phyloP scores from a whole-genome alignment of 108 stramenopile genomes.

The Skeletonema marinoi region DNA sequence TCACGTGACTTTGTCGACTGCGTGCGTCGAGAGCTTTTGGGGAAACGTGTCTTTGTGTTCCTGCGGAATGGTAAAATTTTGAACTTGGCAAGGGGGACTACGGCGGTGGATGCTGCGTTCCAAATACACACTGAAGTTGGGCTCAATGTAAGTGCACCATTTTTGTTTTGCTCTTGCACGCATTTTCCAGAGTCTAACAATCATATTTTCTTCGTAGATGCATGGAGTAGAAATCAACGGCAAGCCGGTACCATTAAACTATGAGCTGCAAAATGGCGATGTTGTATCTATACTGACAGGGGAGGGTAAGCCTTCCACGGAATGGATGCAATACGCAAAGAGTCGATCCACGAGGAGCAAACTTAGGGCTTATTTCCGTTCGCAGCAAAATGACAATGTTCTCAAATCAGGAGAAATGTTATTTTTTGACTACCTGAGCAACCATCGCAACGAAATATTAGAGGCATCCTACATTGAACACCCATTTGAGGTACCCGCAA shows the following conservation, averaged over 20 bases:
- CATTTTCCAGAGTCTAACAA: neutral
- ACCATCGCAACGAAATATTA: conserved; percentile 65
- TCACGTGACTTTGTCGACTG: conserved; percentile 88
- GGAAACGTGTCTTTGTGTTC: conserved; percentile 93
- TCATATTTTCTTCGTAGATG: conserved; percentile 46
- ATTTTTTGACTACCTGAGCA: conserved; percentile 71
- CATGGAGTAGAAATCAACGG: conserved; percentile 90
- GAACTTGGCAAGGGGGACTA: conserved; percentile 87
- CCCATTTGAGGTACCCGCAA: conserved; percentile 59
- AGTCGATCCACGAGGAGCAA: conserved; percentile 85
- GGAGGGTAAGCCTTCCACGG: conserved; percentile 69
- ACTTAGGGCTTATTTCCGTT: conserved; percentile 82
- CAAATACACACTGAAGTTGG: conserved; percentile 93
- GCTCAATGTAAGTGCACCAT: conserved; percentile 20
- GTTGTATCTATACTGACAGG: conserved; percentile 88
- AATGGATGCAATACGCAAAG: conserved; percentile 89
- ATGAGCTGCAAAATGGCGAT: conserved; percentile 89
- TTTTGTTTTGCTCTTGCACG: neutral
- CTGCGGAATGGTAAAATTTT: conserved; percentile 89
- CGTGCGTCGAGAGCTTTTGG: conserved; percentile 84
- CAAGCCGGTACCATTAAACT: conserved; percentile 63
- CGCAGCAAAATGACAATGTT: conserved; percentile 72
- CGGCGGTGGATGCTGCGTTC: conserved; percentile 92
- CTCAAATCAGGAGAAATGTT: conserved; percentile 75
- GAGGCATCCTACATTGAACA: conserved; percentile 61